These are phyloP conservation scores for Aspergillus jensenii DNA, from an alignment of 2,329 filamentous ascomycete genomes.

Conservation along the genomic window DNA sequence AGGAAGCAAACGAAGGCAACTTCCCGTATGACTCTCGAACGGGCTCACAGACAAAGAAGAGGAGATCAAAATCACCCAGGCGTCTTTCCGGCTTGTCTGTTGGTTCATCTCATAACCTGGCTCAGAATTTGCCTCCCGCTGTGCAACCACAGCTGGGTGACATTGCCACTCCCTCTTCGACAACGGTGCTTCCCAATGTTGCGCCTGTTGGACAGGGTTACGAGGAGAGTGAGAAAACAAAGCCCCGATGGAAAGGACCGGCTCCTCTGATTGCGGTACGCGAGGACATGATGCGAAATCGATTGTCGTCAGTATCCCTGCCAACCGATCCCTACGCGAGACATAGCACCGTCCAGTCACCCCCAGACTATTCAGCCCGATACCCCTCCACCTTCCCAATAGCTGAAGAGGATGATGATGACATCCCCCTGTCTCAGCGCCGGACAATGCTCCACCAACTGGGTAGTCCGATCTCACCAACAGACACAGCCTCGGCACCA, in stretches of 20 bases:
- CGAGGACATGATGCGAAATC: conserved; percentile 49
- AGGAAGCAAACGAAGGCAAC: conserved; percentile 18
- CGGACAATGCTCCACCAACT: conserved; percentile 61
- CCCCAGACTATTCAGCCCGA: conserved; percentile 16
- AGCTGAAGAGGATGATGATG: conserved; percentile 60
- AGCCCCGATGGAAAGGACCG: conserved; percentile 27
- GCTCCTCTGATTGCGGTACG: conserved; percentile 56
- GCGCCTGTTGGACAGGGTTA: conserved; percentile 12
- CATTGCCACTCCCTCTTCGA: conserved; percentile 13
- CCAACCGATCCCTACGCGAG: conserved; percentile 32
- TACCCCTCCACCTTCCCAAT: conserved; percentile 22
- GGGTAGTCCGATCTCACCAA: conserved; percentile 46
- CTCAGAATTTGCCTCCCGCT: conserved; percentile 2
- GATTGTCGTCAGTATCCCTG: conserved; percentile 38
- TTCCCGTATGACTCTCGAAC: conserved; percentile 16
- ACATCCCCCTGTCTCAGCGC: conserved; percentile 71
- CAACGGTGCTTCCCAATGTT: conserved; percentile 22
- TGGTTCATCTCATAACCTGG: conserved; percentile 1
- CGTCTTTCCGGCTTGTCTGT: conserved; percentile 7
- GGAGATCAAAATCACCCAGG: conserved; percentile 8
- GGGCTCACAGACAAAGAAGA: conserved; percentile 12
- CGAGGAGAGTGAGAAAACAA: conserved; percentile 17
- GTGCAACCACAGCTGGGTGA: conserved; percentile 9
- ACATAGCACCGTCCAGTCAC: conserved; percentile 27
- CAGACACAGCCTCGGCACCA: conserved; percentile 42